Evolutionary conservation across 2,329 filamentous ascomycete genomes (phyloP), one percentile per base, ranked within the genome.

Genomic region (Botrytis cinerea): DNA sequence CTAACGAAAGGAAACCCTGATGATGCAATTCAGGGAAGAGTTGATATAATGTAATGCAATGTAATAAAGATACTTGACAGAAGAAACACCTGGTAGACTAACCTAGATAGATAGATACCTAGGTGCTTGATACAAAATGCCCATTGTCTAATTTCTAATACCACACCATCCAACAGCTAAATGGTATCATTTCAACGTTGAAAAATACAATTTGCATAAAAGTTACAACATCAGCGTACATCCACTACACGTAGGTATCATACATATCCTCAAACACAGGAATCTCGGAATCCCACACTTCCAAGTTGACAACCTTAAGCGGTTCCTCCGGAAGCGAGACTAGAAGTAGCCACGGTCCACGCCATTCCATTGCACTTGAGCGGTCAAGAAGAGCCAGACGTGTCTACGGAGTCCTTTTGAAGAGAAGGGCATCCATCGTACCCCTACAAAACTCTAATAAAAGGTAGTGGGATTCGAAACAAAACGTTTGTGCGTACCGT

Each of bases 331-430:
- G 38, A 45, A 32, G 38, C 40, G 61, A 62, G 25, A 20, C 25
- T n/a, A 62, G 32, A 67, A 67, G 32, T 28, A 32, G 43, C 38
- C 66, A 69, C 7, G 25, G 32, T n/a, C 28, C 71, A 70, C 61
- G 45, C 71, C 60, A 38, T 71, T 67, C 60, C 0, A 70, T 61
- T 51, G 28, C 73, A 60, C 71, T 60, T 73, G 46, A 51, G 73
- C 73, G 71, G 73, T 73, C 73, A 74, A 71, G 43, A 66, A 71
- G 48, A 70, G 40, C 64, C 40, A 45, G 64, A 57, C 48, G 12
- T 57, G 68, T 69, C 57, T 45, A 20, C 51, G 51, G 51, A 57
- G 51, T 38, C 38, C 38, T 38, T 38, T 38, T 2, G 8, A 25
- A 32, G 59, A 43, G 59, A 25, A 38, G 32, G 38, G 61, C 46